phyloP scores from a whole-genome alignment of 2,329 filamentous ascomycete species.

The Ophiosphaerella narmari region DNA sequence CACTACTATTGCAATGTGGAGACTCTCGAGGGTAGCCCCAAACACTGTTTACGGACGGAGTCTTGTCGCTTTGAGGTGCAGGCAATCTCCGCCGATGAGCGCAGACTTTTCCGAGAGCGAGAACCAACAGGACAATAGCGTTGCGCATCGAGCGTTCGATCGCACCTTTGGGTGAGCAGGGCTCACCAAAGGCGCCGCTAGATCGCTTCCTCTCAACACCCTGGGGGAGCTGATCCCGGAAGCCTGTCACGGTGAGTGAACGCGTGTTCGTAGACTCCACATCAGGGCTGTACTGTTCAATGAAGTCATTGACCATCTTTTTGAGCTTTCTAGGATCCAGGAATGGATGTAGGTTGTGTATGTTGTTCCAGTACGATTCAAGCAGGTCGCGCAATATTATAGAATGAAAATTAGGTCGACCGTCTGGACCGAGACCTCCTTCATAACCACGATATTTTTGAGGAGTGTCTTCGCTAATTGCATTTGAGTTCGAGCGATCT shows the following conservation, averaged over 20 bases:
- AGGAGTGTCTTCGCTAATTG: constrained; percentile 22
- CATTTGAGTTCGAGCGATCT: constrained; percentile 42
- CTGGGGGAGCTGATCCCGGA: constrained; percentile 23
- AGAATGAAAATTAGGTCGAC: constrained; percentile 62
- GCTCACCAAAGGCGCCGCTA: constrained; percentile 29
- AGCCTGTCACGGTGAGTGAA: too few species aligned
- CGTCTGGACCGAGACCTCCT: constrained; percentile 59
- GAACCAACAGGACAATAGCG: too few species aligned
- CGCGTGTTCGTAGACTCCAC: constrained; percentile 4
- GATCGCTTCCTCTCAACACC: constrained; percentile 43
- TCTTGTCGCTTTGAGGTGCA: constrained; percentile 4
- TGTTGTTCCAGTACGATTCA: constrained; percentile 46
- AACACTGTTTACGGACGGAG: not conserved
- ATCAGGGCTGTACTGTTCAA: constrained; percentile 40
- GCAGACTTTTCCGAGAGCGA: too few species aligned
- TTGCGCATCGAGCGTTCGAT: too few species aligned
- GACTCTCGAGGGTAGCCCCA: constrained; percentile 39
- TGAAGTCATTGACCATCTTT: constrained; percentile 57
- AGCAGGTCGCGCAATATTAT: constrained; percentile 42
- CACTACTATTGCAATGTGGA: not conserved
- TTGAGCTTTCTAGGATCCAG: constrained; percentile 59
- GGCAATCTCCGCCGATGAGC: constrained; percentile 32
- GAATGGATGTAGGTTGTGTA: constrained; percentile 69
- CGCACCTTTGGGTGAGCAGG: constrained; percentile 20
- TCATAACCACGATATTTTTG: constrained; percentile 44